These are phyloP conservation scores for Yamadazyma taylorii DNA, from an alignment of 1,139 yeast genomes.

Conservation along the genomic window DNA sequence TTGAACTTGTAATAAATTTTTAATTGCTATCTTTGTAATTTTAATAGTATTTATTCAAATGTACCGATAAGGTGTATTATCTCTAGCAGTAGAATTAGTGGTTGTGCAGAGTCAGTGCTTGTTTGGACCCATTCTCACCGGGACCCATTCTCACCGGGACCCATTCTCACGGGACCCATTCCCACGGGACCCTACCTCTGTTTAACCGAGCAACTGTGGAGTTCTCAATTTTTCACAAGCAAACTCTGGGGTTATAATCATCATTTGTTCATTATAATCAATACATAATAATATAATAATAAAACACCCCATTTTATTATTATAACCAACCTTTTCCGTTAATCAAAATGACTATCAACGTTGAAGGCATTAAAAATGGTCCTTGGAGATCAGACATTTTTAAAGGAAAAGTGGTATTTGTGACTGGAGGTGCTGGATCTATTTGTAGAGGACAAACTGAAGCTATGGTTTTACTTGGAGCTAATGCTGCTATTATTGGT, in stretches of 20 bases:
- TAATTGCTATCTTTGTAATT: conserved; percentile 1
- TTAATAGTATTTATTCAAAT: background rate
- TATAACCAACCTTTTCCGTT: too few species aligned
- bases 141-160: too few species aligned
- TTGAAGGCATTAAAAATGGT: conserved; percentile 19
- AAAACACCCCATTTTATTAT: too few species aligned
- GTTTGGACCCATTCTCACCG: too few species aligned
- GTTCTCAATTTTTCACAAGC: background rate
- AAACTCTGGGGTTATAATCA: background rate
- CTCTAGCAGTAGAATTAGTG: too few species aligned
- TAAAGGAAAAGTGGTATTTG: conserved; percentile 82
- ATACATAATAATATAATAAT: too few species aligned
- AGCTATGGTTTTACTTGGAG: conserved; percentile 81
- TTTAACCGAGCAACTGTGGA: background rate
- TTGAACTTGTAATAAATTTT: conserved; percentile 1
- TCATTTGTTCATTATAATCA: too few species aligned
- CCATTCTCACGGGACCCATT: too few species aligned
- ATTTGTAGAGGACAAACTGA: conserved; percentile 90
- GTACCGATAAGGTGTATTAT: too few species aligned
- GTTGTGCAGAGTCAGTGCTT: too few species aligned
- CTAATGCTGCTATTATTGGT: conserved; percentile 85
- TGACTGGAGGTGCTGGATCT: conserved; percentile 96
- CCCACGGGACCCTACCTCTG: too few species aligned
- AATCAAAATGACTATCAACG: background rate
- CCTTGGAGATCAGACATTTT: conserved; percentile 65